phyloP scores from a whole-genome alignment of 805 yeast species.

The Yarrowia sp. region DNA sequence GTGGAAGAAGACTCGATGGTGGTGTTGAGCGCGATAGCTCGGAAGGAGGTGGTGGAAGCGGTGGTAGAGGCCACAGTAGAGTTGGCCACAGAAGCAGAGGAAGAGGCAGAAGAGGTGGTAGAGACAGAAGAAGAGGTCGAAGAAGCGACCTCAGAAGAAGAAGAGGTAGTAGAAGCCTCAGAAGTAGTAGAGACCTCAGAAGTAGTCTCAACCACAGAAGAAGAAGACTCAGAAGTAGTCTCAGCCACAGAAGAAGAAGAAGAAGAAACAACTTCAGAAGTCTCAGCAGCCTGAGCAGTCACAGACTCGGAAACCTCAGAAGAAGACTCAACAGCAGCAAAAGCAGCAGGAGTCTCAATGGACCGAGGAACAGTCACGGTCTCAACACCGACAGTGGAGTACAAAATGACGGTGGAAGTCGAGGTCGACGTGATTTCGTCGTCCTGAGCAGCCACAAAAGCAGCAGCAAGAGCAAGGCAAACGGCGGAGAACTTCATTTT shows the following conservation, averaged over 20 bases:
- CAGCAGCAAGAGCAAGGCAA: neutral
- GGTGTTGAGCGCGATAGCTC: neutral
- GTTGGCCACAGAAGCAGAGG: neutral
- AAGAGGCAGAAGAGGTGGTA: slow-evolving; percentile 23
- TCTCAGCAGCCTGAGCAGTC: neutral
- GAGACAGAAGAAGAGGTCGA: neutral
- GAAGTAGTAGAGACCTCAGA: neutral
- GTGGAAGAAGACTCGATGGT: slow-evolving; percentile 18
- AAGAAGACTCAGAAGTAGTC: neutral
- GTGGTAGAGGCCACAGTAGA: neutral
- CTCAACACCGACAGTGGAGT: slow-evolving; percentile 11
- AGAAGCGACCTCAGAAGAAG: neutral
- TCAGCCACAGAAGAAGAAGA: neutral
- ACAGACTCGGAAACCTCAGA: slow-evolving; percentile 8
- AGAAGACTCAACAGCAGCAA: neutral
- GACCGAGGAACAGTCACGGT: slow-evolving; percentile 26
- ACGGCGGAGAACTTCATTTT: slow-evolving; percentile 12
- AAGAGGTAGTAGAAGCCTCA: neutral
- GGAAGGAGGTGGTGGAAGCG: slow-evolving; percentile 14
- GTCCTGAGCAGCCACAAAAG: slow-evolving; percentile 11
- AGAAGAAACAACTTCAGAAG: slow-evolving; percentile 3
- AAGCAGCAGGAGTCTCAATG: neutral
- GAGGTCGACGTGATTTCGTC: slow-evolving; percentile 13
- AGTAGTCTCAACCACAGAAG: neutral
- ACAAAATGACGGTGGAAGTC: slow-evolving; percentile 1